Evolutionary conservation across 2,329 filamentous ascomycete genomes (phyloP), one percentile per base, ranked within the genome.

Genomic region (Epichloe elymi): DNA sequence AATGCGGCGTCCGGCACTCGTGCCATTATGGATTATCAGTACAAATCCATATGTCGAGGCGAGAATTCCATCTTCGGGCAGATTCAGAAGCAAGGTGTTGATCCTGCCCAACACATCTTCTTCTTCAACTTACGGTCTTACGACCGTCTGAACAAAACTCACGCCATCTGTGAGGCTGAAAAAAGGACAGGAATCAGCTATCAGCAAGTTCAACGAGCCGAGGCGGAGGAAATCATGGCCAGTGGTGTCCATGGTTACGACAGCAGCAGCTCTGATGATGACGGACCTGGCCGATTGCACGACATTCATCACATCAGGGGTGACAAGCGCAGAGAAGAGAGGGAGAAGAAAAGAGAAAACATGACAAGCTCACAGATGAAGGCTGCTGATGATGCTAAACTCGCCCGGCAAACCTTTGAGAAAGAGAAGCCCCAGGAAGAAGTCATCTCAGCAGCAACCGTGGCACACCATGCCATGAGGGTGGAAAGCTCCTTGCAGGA

Each of bases 21-120:
- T 46, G 91, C 90, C 11, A 98, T 97, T 61, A 97, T 98, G 88
- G 90, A 97, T 64, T 97, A 95, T 62, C 93, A 97, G 64, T 98
- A 93, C 74, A 95, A 94, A 68, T 95, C 88, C 0, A 95, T 98
- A 57, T 88, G 85, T 61, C 84, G 93, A 43, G 93, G 93, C 5
- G 85, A 94, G 56, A 75, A 97, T 63, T 95, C 88, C 4, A 97
- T 98, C 49, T 93, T 86, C 59, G 88, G 80, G 39, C 83, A 86
- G 62, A 81, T 96, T 52, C 68, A 67, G 43, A 79, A 78, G 6
- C 74, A 86, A 55, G 89, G 86, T 1, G 79, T 93, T 1, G 82
- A 96, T 59, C 88, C 90, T 0, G 78, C 61, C 0, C 61, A 96
- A 54, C 79, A 97, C 67, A 82, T 98, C 35, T 96, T 94, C 68